Evolutionary conservation across 306 rosid genomes (phyloP), one percentile per base, ranked within the genome.

Genomic region (Cicer bijugum): DNA sequence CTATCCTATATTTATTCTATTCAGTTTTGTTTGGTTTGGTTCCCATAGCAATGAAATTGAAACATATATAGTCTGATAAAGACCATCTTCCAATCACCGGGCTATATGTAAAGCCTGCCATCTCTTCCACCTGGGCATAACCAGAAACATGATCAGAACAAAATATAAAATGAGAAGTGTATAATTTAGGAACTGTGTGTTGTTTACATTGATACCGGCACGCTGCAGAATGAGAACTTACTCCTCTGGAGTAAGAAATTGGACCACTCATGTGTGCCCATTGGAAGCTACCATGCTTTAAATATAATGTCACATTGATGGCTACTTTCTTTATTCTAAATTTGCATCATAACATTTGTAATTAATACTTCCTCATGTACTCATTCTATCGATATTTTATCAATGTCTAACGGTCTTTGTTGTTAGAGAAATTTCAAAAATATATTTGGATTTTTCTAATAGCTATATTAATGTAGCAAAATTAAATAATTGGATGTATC

Each of bases 61-160:
- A 96, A 71, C 91, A 80, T 23, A 86, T 70, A 69, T 91, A 96
- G 52, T 89, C 97, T 6, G 95, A 91, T 40, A 94, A 55, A 51
- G 82, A 91, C 99, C 99, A 91, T 67, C 84, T 80, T 66, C 96
- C 91, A 44, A 93, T 88, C 67, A 94, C 79, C 12, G 97, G 97
- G 80, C 87, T 82, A 82, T 84, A 91, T 50, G 66, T 89, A 75
- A 91, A 85, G 46, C 99, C 97, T 1, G 99, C 99, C 91, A 94
- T 91, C 84, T 91, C 99, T 81, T 87, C 79, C 52, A 94, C 95
- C 97, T 89, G 84, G 17, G 56, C 19, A 80, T 63, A 82, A 73
- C 52, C 70, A 47, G 16, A 51, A 61, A 51, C 2, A 10, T 5
- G 40, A 23, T 38, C 4, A 71, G 47, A 55, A 56, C 12, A 42